phyloP scores from a whole-genome alignment of 169 alveolate genomes.

The Eimeria acervulina region DNA sequence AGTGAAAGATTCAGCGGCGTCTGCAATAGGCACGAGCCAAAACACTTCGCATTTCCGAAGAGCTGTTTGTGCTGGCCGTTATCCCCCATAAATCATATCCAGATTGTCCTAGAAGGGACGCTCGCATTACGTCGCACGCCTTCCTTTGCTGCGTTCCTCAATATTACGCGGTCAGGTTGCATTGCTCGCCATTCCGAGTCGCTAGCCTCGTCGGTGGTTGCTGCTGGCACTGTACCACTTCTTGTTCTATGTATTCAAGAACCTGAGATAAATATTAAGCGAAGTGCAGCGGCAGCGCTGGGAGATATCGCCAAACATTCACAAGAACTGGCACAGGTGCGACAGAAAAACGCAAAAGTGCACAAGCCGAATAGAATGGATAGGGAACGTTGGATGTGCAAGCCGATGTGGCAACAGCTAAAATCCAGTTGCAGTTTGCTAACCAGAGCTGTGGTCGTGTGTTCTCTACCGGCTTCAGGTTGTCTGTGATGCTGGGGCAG shows the following conservation, averaged over 20 bases:
- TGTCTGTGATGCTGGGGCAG: conserved; percentile 87
- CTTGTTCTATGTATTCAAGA: conserved; percentile 95
- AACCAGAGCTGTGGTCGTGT: background rate
- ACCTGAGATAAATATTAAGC: conserved; percentile 92
- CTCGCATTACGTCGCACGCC: background rate
- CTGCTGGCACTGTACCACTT: conserved; percentile 97
- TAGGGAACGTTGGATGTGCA: background rate
- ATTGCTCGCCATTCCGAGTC: conserved; percentile 95
- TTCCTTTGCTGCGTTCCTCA: background rate
- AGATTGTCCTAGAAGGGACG: background rate
- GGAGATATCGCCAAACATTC: conserved; percentile 96
- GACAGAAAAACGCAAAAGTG: conserved; percentile 1
- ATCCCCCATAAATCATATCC: background rate
- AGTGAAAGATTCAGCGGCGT: conserved; percentile 96
- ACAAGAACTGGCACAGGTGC: conserved; percentile 90
- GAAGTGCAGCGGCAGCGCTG: conserved; percentile 94
- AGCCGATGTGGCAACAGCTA: background rate
- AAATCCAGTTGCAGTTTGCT: background rate
- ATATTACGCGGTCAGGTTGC: conserved; percentile 88
- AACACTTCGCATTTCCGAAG: background rate
- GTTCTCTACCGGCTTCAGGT: background rate
- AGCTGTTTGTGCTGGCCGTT: background rate
- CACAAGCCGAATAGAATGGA: too few species aligned
- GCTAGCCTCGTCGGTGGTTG: conserved; percentile 96
- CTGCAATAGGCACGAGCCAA: conserved; percentile 87